phyloP scores from a whole-genome alignment of 345 rosid species.

The Populus nigra region DNA sequence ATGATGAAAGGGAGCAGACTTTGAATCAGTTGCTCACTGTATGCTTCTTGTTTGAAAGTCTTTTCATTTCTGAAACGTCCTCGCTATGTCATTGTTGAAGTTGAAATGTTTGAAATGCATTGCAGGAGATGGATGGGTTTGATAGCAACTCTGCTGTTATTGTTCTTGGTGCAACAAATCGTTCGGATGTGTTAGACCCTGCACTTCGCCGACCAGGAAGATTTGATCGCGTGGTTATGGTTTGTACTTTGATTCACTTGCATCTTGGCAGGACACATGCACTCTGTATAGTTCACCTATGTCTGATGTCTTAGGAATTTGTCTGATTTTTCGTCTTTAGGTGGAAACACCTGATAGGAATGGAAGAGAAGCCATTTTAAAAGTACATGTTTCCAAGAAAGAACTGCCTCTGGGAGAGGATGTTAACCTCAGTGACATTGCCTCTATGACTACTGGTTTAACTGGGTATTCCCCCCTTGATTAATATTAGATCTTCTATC shows the following conservation, averaged over 20 bases:
- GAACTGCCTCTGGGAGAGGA: slow-evolving; percentile 81
- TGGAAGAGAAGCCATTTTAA: slow-evolving; percentile 92
- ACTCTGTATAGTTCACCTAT: not conserved
- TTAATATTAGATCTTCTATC: slow-evolving; percentile 2
- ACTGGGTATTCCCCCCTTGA: slow-evolving; percentile 60
- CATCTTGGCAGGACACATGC: not conserved
- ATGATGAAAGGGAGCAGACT: slow-evolving; percentile 96
- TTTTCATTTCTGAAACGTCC: slow-evolving; percentile 2
- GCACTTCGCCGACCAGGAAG: slow-evolving; percentile 97
- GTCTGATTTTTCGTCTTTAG: slow-evolving; percentile 37
- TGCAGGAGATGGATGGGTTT: slow-evolving; percentile 99
- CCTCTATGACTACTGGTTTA: slow-evolving; percentile 96
- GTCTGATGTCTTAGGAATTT: slow-evolving; percentile 11
- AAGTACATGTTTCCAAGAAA: slow-evolving; percentile 76
- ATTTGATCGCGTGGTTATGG: slow-evolving; percentile 96
- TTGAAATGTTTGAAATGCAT: slow-evolving; percentile 20
- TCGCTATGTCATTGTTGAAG: not conserved
- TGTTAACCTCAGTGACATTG: slow-evolving; percentile 71
- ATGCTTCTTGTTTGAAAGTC: slow-evolving; percentile 22
- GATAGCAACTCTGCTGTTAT: slow-evolving; percentile 93
- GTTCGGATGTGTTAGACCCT: slow-evolving; percentile 93
- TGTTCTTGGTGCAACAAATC: slow-evolving; percentile 97
- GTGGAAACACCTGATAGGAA: slow-evolving; percentile 87
- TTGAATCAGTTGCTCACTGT: slow-evolving; percentile 96
- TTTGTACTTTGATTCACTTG: slow-evolving; percentile 36